These are phyloP conservation scores for Geotrichum bryndzae DNA, from an alignment of 1,139 yeast genomes.

Conservation along the genomic window DNA sequence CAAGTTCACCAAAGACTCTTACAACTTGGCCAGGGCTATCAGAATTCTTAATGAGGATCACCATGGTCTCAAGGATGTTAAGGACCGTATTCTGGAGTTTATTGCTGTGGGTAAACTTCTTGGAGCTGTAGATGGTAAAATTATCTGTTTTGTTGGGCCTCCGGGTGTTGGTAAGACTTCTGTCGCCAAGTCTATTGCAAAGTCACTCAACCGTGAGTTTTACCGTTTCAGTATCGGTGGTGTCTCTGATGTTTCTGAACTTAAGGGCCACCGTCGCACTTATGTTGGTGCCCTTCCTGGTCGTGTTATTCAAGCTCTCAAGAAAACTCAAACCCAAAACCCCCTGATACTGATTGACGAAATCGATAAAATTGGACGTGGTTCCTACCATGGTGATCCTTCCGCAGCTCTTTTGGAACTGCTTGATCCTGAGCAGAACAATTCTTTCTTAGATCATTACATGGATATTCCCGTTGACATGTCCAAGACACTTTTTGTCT, in stretches of 20 bases:
- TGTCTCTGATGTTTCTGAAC: constrained; percentile 91
- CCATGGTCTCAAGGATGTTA: constrained; percentile 74
- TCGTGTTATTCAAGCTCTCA: constrained; percentile 79
- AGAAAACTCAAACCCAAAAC: constrained; percentile 82
- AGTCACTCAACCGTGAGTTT: constrained; percentile 76
- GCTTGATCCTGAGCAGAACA: constrained; percentile 92
- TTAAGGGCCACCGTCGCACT: constrained; percentile 95
- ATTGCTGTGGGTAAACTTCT: constrained; percentile 60
- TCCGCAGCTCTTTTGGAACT: constrained; percentile 90
- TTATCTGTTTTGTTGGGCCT: constrained; percentile 91
- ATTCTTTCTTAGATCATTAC: constrained; percentile 82
- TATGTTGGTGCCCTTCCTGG: constrained; percentile 97
- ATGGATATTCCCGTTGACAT: constrained; percentile 90
- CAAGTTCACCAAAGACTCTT: constrained; percentile 69
- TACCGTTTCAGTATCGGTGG: constrained; percentile 96
- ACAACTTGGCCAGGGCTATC: constrained; percentile 68
- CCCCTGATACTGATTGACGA: constrained; percentile 92
- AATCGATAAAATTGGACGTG: constrained; percentile 75
- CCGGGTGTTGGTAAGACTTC: constrained; percentile 99
- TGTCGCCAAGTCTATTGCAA: constrained; percentile 89
- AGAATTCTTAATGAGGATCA: constrained; percentile 69
- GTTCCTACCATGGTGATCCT: constrained; percentile 76
- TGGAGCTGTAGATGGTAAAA: constrained; percentile 89
- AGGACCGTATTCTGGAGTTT: constrained; percentile 71
- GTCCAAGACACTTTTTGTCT: constrained; percentile 86